Conservation (phyloP, 1,284 basidiomycete genomes). For the Neonothopanus nambi region DNA sequence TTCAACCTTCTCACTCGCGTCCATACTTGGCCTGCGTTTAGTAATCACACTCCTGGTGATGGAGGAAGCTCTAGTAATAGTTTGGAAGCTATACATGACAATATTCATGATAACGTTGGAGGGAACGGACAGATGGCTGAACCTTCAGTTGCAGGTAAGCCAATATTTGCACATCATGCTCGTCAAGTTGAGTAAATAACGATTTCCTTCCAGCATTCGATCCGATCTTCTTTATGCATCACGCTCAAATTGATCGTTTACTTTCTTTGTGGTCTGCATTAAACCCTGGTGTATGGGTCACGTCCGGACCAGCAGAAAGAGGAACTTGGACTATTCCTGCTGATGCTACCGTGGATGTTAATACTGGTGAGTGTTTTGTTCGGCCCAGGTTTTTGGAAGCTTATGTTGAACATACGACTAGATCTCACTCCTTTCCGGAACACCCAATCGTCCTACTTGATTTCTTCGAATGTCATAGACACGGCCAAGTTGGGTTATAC, state of each 20-base stretch:
- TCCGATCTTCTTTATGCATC: slow-evolving; percentile 53
- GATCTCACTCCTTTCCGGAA: slow-evolving; percentile 32
- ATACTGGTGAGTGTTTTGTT: slow-evolving; percentile 32
- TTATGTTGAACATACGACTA: background rate
- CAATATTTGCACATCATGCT: background rate
- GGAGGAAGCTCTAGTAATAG: no score
- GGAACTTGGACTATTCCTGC: slow-evolving; percentile 37
- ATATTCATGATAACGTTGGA: slow-evolving; percentile 42
- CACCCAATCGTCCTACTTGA: slow-evolving; percentile 31
- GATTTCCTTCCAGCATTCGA: slow-evolving; percentile 38
- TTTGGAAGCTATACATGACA: slow-evolving; percentile 51
- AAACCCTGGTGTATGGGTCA: slow-evolving; percentile 40
- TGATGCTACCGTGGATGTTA: slow-evolving; percentile 29
- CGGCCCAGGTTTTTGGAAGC: background rate
- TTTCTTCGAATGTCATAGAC: slow-evolving; percentile 24
- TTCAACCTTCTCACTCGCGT: no score
- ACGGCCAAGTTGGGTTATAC: slow-evolving; percentile 36
- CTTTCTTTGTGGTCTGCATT: slow-evolving; percentile 44
- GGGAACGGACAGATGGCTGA: slow-evolving; percentile 48
- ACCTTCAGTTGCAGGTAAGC: slow-evolving; percentile 36
- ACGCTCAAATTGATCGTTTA: slow-evolving; percentile 46
- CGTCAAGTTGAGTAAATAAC: background rate
- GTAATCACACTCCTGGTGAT: no score
- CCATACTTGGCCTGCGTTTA: no score
- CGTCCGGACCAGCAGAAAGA: slow-evolving; percentile 27